Base-by-base conservation (phyloP, 2,329 filamentous ascomycete species). In the Diaporthe australafricana region DNA sequence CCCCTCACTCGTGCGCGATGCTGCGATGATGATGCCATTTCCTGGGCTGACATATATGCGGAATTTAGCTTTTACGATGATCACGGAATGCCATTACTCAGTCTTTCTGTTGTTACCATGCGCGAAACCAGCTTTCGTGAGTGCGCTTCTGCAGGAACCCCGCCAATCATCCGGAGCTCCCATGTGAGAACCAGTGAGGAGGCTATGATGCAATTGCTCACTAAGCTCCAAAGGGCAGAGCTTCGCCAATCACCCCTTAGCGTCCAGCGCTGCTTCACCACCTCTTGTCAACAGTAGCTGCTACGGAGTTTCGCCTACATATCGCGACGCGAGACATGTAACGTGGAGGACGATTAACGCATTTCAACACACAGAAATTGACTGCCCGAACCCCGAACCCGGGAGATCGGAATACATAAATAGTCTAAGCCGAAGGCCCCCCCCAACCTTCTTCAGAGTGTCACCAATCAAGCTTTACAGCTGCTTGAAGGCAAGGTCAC, bases 1-100 rank as follows among this genome's bases (percentile, higher is more conserved):
- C 63, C 42, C 63, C 48, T 22, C 63, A 42, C 62, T 53, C 16
- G 48, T 48, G n/a, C 60, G 27, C 63, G 35, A 42, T 55, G 68
- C 27, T 62, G 42, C 12, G 38, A 66, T 52, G 30, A 55, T 63
- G 70, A 69, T 71, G 70, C 63, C 70, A 71, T 69, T 45, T 63
- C 56, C 38, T 40, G 45, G 45, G 55, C 63, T 69, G 53, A 71
- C 52, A 53, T 68, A 62, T 48, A 25, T 14, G 42, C 63, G 30
- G 60, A n/a, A 32, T 55, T 56, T 48, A 53, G 45, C 50, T 70
- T 66, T 60, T 56, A 65, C 48, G 56, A 65, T 50, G 60, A 32
- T 66, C 57, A 20, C 30, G 40, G 9, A 20, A n/a, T 50, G 22
- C 48, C 68, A 70, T 66, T 67, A 70, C 57, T 70, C 60, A 48